Conservation (phyloP, 371 early-diverging fungal species). For the Mucor plumbeus region DNA sequence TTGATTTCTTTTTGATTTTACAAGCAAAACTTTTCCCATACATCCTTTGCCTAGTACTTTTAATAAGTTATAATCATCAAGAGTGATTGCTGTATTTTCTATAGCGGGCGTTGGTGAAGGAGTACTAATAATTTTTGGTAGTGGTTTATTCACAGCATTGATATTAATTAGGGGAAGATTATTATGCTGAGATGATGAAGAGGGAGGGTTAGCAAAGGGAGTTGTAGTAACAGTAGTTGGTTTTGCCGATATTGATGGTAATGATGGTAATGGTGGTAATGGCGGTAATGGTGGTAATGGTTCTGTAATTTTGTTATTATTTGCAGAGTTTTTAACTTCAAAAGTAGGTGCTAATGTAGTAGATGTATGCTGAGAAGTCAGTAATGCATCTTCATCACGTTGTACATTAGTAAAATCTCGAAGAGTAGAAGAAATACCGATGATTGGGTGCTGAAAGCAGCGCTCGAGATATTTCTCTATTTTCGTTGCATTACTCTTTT, state of each 20-base stretch:
- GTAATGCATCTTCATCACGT: constrained; percentile 43
- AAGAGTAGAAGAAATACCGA: constrained; percentile 45
- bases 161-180: constrained; percentile 1
- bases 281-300: constrained; percentile 8
- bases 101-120: background rate
- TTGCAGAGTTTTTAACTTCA: background rate
- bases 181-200: background rate
- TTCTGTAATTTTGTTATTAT: background rate
- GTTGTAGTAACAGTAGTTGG: background rate
- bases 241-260: background rate
- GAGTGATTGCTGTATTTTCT: background rate
- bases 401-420: constrained; percentile 55
- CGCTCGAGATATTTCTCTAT: constrained; percentile 49
- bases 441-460: constrained; percentile 47
- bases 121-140: background rate
- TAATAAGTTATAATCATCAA: constrained; percentile 56
- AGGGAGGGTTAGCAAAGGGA: background rate
- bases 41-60: constrained; percentile 63
- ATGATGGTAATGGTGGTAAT: background rate
- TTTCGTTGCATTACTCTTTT: constrained; percentile 47
- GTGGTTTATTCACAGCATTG: constrained; percentile 2
- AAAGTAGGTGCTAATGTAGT: constrained; percentile 20
- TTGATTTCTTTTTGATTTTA: constrained; percentile 53
- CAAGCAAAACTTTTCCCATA: constrained; percentile 69
- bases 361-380: constrained; percentile 19